Percentiles rank a stretch among this genome's conserved stretches.
Conservation (phyloP, 225 moss, liverwort and hornwort genomes). For the Ulota crispa region DNA sequence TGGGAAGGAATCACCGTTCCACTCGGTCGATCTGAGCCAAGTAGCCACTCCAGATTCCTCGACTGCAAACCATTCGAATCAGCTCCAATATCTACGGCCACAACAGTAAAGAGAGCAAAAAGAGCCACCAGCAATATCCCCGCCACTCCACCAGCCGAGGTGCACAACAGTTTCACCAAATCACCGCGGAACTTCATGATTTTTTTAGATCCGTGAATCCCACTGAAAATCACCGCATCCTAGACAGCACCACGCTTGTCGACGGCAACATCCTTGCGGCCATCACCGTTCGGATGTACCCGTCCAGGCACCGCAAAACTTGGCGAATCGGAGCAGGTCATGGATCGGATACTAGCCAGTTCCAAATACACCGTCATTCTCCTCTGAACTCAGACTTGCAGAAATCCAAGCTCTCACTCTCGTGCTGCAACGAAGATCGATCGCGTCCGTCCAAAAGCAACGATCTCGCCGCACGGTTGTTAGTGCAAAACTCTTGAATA, state of each 20-base stretch:
- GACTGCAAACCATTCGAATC: background rate
- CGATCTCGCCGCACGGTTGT: no score
- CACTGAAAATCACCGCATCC: background rate
- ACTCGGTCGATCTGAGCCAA: constrained; percentile 15
- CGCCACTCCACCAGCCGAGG: constrained; percentile 7
- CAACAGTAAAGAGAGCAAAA: constrained; percentile 22
- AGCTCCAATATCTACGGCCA: constrained; percentile 22
- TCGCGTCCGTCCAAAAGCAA: background rate
- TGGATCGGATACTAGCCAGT: background rate
- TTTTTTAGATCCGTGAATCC: background rate
- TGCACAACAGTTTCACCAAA: constrained; percentile 8
- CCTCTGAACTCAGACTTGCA: background rate
- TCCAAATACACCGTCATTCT: background rate
- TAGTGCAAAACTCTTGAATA: background rate
- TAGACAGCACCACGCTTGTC: background rate
- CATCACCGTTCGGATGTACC: no score
- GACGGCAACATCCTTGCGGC: background rate
- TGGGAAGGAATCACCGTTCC: background rate
- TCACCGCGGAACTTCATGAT: constrained; percentile 20
- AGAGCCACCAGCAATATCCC: constrained; percentile 13
- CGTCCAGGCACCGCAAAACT: background rate
- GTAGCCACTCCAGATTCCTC: constrained; percentile 23
- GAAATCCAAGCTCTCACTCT: background rate
- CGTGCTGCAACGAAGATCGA: no score
- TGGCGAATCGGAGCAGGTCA: background rate